Base-by-base conservation (phyloP, 2,329 filamentous ascomycete species). In the Ophiostoma sp. region DNA sequence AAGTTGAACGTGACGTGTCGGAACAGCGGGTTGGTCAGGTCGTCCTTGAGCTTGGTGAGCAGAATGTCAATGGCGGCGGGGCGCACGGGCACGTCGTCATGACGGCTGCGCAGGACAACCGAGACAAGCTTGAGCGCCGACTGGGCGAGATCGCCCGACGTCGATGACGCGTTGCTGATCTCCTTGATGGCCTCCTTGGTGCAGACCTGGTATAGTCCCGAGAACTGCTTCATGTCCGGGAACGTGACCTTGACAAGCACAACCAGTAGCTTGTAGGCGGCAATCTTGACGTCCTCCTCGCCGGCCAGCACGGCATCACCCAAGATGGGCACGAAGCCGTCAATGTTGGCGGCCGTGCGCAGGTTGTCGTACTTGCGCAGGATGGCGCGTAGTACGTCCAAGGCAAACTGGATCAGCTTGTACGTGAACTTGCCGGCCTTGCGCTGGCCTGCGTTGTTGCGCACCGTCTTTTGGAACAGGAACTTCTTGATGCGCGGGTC, bases 1-100 rank as follows among this genome's bases (percentile, higher is more conserved):
- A 99, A 98, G 76, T 92, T 96, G 82, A 99, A 99, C 0, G 93
- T 95, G 60, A 97, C 88, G 74, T 96, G 94, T 73, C 97, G 92
- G 72, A 94, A 90, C 74, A 97, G 90, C 4, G 94, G 93, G 77
- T 98, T 93, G 39, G 96, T 96, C 67, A 99, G 85, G 76, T 98
- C 94, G 36, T 93, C 89, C 75, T 93, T 91, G 68, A 98, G 83
- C 71, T 92, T 91, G 72, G 89, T 87, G 4, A 98, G 86, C 2
- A 99, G 82, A 78, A 93, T 90, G 64, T 95, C 93, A 27, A 98
- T 82, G 62, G 94, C 90, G 3, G 87, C 88, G 74, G 97, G 91
- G 78, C 91, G 93, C 76, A 98, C 84, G 23, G 86, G 82, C 5
- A 95, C 87, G 74, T 90, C 89, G 74, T 89, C 89, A 72, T 87